Base-by-base conservation (phyloP, 2,329 filamentous ascomycete genomes). In the Xylariaceae sp. region DNA sequence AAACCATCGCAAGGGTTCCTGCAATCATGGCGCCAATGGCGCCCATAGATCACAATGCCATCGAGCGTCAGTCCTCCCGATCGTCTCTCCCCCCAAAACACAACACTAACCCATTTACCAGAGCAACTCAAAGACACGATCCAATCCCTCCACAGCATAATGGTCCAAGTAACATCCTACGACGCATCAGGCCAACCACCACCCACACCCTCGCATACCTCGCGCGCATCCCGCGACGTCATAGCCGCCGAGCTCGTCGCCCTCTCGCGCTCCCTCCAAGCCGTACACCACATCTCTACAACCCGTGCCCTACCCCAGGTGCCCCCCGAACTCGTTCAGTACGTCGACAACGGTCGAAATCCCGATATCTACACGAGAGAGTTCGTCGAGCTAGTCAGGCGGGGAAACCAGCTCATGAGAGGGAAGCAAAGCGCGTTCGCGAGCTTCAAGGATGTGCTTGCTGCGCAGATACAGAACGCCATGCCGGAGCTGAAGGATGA, bases 331-430 rank as follows among this genome's bases (percentile, higher is more conserved):
- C 75, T 87, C 11, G 74, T 86, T 52, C 74, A 81, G 62, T 87
- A 87, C 69, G 83, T 87, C 60, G 83, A 87, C 66, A 80, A 82
- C 63, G 83, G 84, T 40, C 82, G 84, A 44, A 87, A 87, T 71
- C 84, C 84, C 2, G 84, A 87, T 68, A 87, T 87, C 59, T 87
- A 87, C 73, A 87, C 84, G 47, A 76, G 84, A 61, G 84, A 87
- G 71, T 87, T 87, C 61, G 83, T 87, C 61, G 84, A 87, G 77
- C 74, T 84, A 45, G 82, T 84, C 19, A 72, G 83, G 47, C 74
- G 82, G 42, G 75, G 78, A 38, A 87, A 87, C 70, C 84, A 87
- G 74, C 71, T 84, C 53, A 76, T 85, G 71, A 75, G 78, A 59
- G 84, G 84, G 48, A 87, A 86, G 72, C 73, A 76, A 67, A 66